phyloP scores from a whole-genome alignment of 192 early-diverging fungal species.

The Mortierella alpina region DNA sequence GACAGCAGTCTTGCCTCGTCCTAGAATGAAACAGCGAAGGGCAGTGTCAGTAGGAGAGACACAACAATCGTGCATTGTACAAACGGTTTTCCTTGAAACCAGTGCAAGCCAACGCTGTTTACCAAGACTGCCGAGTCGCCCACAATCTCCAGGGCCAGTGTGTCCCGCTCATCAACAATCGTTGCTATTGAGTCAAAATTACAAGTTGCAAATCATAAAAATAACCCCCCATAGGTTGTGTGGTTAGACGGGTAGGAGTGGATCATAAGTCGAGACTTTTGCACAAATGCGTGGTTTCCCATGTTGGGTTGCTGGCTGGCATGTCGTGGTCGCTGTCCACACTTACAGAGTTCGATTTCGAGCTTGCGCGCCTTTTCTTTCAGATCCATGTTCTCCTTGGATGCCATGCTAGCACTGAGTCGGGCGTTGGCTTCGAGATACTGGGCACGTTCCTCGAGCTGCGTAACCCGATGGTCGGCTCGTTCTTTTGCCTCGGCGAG shows the following conservation, averaged over 20 bases:
- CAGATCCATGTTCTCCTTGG: constrained; percentile 42
- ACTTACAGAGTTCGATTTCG: constrained; percentile 48
- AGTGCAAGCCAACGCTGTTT: background rate
- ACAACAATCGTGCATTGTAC: background rate
- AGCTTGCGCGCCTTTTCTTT: constrained; percentile 40
- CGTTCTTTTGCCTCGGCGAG: constrained; percentile 10
- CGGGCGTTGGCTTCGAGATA: constrained; percentile 38
- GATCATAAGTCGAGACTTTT: background rate
- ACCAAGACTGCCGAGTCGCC: constrained; percentile 13
- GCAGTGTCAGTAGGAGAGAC: background rate
- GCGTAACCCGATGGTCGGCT: constrained; percentile 16
- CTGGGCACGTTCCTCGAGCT: constrained; percentile 37
- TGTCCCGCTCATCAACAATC: constrained; percentile 28
- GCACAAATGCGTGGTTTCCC: background rate
- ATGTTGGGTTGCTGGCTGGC: no score
- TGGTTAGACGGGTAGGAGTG: background rate
- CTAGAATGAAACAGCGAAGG: background rate
- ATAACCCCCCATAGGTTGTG: background rate
- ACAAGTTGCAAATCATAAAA: background rate
- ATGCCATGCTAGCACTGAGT: constrained; percentile 28
- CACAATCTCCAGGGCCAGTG: constrained; percentile 16
- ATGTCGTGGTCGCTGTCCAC: background rate
- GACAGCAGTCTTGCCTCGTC: constrained; percentile 39
- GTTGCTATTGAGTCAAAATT: constrained; percentile 13
- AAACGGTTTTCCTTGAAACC: background rate